phyloP scores from a whole-genome alignment of 176 grass and related monocot species.

The Bromus sterilis region DNA sequence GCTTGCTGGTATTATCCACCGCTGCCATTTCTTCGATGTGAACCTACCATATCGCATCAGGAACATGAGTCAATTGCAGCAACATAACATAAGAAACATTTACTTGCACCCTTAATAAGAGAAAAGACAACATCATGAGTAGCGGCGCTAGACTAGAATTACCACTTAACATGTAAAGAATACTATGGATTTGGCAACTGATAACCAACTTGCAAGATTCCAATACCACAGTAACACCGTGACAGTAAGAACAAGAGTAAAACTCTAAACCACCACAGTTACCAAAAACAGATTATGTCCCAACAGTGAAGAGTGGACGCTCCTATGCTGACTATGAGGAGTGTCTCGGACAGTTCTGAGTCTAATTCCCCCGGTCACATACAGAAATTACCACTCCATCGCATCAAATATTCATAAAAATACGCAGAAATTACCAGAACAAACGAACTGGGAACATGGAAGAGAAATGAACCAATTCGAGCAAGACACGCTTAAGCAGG shows the following conservation, averaged over 20 bases:
- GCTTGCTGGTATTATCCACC: conserved; percentile 28
- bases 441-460: neutral
- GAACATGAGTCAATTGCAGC: neutral
- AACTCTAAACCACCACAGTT: neutral
- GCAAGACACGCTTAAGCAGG: neutral
- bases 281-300: neutral
- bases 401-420: neutral
- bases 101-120: neutral
- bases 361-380: neutral
- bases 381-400: neutral
- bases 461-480: neutral
- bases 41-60: neutral
- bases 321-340: neutral
- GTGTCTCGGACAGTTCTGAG: neutral
- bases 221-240: neutral
- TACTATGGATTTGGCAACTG: neutral
- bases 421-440: neutral
- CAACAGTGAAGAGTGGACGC: neutral
- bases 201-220: neutral
- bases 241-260: neutral
- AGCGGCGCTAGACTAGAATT: neutral
- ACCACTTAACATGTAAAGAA: neutral
- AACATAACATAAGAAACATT: neutral
- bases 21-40: conserved; percentile 21
- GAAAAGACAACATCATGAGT: neutral